Evolutionary conservation across 1,139 yeast species (phyloP).

Genomic region (Yamadazyma taylorii): DNA sequence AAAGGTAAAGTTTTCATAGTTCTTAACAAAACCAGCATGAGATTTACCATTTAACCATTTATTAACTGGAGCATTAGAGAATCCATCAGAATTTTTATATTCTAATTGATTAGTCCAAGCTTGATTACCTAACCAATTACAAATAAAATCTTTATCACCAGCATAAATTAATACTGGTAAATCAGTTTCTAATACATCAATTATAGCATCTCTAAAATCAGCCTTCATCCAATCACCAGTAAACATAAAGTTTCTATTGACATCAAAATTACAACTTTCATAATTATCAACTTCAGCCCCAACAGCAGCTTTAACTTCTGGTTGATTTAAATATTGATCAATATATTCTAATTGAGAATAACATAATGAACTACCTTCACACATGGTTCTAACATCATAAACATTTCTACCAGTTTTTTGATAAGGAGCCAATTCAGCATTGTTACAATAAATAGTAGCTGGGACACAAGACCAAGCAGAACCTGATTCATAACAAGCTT

Average conservation of each 20-base stretch:
- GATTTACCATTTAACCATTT: conserved; percentile 40
- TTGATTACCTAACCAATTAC: conserved; percentile 84
- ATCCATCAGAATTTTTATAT: conserved; percentile 63
- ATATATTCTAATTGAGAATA: conserved; percentile 44
- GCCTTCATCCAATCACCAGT: conserved; percentile 95
- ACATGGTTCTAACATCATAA: conserved; percentile 85
- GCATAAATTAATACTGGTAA: conserved; percentile 77
- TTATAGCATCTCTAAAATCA: conserved; percentile 61
- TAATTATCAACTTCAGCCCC: conserved; percentile 90
- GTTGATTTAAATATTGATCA: conserved; percentile 36
- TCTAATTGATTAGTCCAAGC: conserved; percentile 76
- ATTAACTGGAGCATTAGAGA: conserved; percentile 40
- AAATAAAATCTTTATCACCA: conserved; percentile 84
- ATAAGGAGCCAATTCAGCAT: conserved; percentile 84
- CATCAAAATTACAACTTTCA: conserved; percentile 82
- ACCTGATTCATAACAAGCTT: conserved; percentile 75
- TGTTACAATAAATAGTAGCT: conserved; percentile 88
- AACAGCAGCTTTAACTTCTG: conserved; percentile 61
- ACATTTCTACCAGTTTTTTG: conserved; percentile 89
- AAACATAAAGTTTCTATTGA: conserved; percentile 78
- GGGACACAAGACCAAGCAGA: conserved; percentile 93
- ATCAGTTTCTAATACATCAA: conserved; percentile 53
- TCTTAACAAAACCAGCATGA: conserved; percentile 49
- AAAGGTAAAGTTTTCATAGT: conserved; percentile 46
- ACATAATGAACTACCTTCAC: conserved; percentile 79